Conservation (phyloP, 306 rosid genomes). For the Oemleria cerasiformis region DNA sequence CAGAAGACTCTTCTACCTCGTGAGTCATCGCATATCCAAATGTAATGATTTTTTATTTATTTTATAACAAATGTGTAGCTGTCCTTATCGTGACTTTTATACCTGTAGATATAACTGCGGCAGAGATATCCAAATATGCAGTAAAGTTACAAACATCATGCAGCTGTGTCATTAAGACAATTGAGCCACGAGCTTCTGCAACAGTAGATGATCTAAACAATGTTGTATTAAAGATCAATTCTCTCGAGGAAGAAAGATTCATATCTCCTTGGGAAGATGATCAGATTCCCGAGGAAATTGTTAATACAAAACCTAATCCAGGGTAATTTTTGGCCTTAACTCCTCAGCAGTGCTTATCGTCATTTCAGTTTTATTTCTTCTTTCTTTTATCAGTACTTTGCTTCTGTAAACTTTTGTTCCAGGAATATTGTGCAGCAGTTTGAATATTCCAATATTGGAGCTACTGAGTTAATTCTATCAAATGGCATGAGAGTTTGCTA, state of each 20-base stretch:
- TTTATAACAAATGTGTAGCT: constrained; percentile 12
- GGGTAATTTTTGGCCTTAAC: constrained; percentile 55
- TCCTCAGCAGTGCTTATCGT: not conserved
- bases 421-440: constrained; percentile 66
- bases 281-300: constrained; percentile 91
- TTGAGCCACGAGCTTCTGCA: constrained; percentile 81
- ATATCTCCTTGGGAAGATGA: constrained; percentile 84
- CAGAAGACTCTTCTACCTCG: constrained; percentile 93
- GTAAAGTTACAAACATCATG: constrained; percentile 63
- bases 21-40: constrained; percentile 39
- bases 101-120: constrained; percentile 61
- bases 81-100: constrained; percentile 27
- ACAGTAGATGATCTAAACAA: constrained; percentile 70
- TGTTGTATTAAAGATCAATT: constrained; percentile 56
- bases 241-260: constrained; percentile 62
- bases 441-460: constrained; percentile 81
- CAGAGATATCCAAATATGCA: constrained; percentile 73
- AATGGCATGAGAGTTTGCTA: constrained; percentile 95
- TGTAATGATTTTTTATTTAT: constrained; percentile 17
- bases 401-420: constrained; percentile 22
- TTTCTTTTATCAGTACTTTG: not conserved
- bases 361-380: not conserved
- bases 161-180: constrained; percentile 94
- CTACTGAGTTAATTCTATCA: constrained; percentile 76
- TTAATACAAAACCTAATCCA: constrained; percentile 63